phyloP scores from a whole-genome alignment of 2,329 filamentous ascomycete genomes.

The Xylariaceae sp. region DNA sequence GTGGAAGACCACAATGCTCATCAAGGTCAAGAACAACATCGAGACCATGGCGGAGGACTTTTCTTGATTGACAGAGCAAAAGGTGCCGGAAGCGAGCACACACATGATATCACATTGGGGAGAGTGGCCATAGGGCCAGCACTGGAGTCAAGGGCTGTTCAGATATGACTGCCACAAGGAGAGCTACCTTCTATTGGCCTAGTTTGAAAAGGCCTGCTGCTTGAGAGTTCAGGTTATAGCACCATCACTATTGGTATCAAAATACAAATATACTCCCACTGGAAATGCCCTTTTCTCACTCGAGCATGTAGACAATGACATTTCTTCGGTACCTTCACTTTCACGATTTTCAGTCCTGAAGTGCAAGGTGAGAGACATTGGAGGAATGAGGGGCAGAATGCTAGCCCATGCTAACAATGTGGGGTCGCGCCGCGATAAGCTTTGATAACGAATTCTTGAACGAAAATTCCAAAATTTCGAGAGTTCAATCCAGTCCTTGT shows the following conservation, averaged over 20 bases:
- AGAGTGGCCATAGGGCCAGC: no score
- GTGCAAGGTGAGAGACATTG: no score
- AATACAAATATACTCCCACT: no score
- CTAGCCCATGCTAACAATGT: conserved; percentile 11
- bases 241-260: background rate
- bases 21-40: conserved; percentile 80
- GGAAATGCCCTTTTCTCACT: no score
- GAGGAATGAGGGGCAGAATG: background rate
- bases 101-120: no score
- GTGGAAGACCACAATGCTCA: conserved; percentile 88
- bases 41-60: conserved; percentile 44
- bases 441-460: conserved; percentile 20
- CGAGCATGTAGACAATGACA: no score
- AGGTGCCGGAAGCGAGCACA: no score
- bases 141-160: no score
- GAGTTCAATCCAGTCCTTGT: conserved; percentile 6
- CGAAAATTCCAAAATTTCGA: conserved; percentile 19
- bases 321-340: no score
- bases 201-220: background rate
- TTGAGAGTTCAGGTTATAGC: no score
- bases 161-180: background rate
- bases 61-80: conserved; percentile 12
- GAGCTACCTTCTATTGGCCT: background rate
- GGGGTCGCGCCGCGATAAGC: conserved; percentile 24
- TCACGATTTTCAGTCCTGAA: no score